Base-by-base conservation (phyloP, 1,284 basidiomycete species). In the Melampsora americana region DNA sequence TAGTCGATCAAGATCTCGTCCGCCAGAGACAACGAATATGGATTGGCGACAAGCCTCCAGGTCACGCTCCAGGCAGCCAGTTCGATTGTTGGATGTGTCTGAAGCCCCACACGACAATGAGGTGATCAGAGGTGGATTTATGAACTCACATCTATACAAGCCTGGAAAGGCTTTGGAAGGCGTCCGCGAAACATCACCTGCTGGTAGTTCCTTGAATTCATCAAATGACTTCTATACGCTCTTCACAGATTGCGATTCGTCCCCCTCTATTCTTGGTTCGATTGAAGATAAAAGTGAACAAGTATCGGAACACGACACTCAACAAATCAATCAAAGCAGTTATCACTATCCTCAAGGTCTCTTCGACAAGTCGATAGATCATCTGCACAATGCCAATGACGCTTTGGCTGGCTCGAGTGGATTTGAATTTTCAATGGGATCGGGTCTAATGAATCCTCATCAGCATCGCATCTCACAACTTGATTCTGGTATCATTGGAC, bases 1-100 rank as follows among this genome's bases (percentile, higher is more conserved):
- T n/a, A 74, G 71, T 67, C 71, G 71, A 30, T 74, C 71, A 28
- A 62, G 71, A 39, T 74, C 71, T 35, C 71, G 71, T 6, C 42
- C 66, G 46, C 66, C 42, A 26, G 66, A 48, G 26, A 50, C n/a
- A 23, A 66, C 46, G 18, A 35, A 59, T 14, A 28, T 44, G 64
- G 71, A 74, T 46, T 74, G 62, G 64, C 30, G 64, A 7, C 64
- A 66, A 44, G 35, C 12, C 30, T 75, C 66, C 12, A 64, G 73
- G 11, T 68, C 73, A 20, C 65, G 66, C 28, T 48, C 53, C 30
- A 26, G 66, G 16, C 66, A 26, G 11, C 73, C 56, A 56, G 56
- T 50, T 42, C 42, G 56, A 35, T 26, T 39, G 2, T 32, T 44
- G 2, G 71, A 66, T n/a, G 46, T 59, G 23, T 60, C 59, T 60